phyloP scores from a whole-genome alignment of 805 yeast species.

The Ogataea chonburiensis region DNA sequence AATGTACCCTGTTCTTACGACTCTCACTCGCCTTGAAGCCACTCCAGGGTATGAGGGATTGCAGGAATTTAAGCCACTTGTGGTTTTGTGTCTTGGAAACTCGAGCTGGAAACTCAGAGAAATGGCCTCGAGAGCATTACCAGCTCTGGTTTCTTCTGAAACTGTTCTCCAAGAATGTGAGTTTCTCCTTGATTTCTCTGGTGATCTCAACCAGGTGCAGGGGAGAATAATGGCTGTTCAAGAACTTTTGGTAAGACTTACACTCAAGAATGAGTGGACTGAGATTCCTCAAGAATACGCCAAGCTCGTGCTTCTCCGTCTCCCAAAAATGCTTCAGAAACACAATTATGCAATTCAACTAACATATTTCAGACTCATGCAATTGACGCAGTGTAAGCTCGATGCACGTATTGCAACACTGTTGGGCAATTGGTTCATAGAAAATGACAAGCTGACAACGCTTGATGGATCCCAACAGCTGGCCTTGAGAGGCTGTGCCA shows the following conservation, averaged over 20 bases:
- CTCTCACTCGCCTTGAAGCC: slow-evolving; percentile 66
- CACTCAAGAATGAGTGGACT: slow-evolving; percentile 29
- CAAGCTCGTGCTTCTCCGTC: slow-evolving; percentile 29
- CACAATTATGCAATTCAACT: slow-evolving; percentile 25
- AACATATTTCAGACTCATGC: slow-evolving; percentile 23
- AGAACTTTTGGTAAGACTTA: slow-evolving; percentile 29
- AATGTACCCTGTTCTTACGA: slow-evolving; percentile 71
- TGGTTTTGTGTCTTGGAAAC: slow-evolving; percentile 49
- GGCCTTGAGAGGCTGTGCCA: slow-evolving; percentile 36
- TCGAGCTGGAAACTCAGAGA: slow-evolving; percentile 83
- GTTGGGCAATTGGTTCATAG: slow-evolving; percentile 39
- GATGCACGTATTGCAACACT: slow-evolving; percentile 15
- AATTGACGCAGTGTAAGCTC: slow-evolving; percentile 1
- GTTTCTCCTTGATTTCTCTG: slow-evolving; percentile 9
- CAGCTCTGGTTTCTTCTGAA: slow-evolving; percentile 43
- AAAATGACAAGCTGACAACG: slow-evolving; percentile 22
- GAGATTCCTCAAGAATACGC: slow-evolving; percentile 21
- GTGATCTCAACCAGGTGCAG: slow-evolving; percentile 50
- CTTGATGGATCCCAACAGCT: slow-evolving; percentile 53
- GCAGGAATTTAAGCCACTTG: slow-evolving; percentile 48
- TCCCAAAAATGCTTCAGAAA: slow-evolving; percentile 18
- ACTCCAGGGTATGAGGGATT: slow-evolving; percentile 55
- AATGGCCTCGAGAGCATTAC: slow-evolving; percentile 72
- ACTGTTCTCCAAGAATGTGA: slow-evolving; percentile 32
- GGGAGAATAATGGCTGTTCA: slow-evolving; percentile 56